These are phyloP conservation scores for Mycena alexandri DNA, from an alignment of 768 basidiomycete genomes.

Conservation along the genomic window DNA sequence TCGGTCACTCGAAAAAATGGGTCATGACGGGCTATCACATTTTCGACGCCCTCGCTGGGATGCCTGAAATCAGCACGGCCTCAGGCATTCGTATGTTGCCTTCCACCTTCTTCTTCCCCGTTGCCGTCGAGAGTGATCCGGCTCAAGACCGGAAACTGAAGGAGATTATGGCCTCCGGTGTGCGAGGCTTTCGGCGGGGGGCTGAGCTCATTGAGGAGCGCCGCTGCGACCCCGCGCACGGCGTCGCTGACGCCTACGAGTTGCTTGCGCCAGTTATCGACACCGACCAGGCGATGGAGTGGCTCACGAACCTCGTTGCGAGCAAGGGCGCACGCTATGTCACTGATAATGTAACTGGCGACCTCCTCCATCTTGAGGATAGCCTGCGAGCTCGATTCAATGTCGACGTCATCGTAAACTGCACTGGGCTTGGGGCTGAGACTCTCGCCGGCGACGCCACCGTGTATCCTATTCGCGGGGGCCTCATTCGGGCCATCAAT, in stretches of 20 bases:
- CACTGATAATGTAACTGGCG: conserved; percentile 47
- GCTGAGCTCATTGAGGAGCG: conserved; percentile 42
- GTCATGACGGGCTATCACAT: conserved; percentile 52
- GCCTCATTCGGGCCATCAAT: conserved; percentile 51
- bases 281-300: conserved; percentile 52
- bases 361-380: conserved; percentile 45
- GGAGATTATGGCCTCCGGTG: conserved; percentile 41
- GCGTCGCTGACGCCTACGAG: conserved; percentile 52
- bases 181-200: conserved; percentile 44
- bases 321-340: conserved; percentile 47
- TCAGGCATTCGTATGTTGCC: conserved; percentile 49
- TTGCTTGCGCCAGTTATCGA: conserved; percentile 52
- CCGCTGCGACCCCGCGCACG: conserved; percentile 44
- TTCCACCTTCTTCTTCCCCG: conserved; percentile 52
- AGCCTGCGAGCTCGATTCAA: conserved; percentile 42
- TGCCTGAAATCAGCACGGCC: conserved; percentile 41
- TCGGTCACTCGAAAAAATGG: conserved; percentile 51
- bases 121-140: conserved; percentile 1
- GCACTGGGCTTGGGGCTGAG: conserved; percentile 49
- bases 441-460: conserved; percentile 50
- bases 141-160: conserved; percentile 32
- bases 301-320: conserved; percentile 44
- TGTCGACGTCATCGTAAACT: conserved; percentile 51
- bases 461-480: conserved; percentile 54
- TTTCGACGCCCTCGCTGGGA: conserved; percentile 42